A percentile compares a stretch with the other conserved stretches of the same genome.
Conservation (phyloP, 2,329 filamentous ascomycete genomes). For the Fusarium phyllophilum region DNA sequence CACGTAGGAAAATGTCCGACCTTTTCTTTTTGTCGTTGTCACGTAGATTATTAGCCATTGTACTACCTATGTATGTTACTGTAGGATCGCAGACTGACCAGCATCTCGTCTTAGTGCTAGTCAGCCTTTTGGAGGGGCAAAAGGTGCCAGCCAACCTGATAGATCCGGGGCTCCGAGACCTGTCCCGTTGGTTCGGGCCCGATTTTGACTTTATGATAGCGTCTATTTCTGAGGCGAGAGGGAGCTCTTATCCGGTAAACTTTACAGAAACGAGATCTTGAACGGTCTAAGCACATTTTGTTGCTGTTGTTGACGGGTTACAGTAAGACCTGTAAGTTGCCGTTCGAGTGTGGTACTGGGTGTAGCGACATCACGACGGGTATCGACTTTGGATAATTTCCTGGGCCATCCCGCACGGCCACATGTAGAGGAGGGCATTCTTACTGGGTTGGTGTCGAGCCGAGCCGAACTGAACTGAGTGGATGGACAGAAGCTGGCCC, state of each 20-base stretch:
- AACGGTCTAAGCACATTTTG: neutral
- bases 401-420: constrained; percentile 9
- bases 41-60: neutral
- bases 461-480: neutral
- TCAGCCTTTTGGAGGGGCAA: neutral
- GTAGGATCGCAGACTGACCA: constrained; percentile 33
- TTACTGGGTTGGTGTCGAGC: neutral
- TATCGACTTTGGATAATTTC: constrained; percentile 15
- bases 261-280: neutral
- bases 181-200: constrained; percentile 5
- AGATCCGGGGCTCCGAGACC: neutral
- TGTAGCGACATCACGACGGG: constrained; percentile 13
- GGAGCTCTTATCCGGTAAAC: neutral
- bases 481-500: constrained; percentile 4
- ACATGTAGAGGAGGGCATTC: neutral
- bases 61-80: neutral
- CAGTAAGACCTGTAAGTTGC: constrained; percentile 3
- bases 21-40: constrained; percentile 6
- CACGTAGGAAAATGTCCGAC: constrained; percentile 34
- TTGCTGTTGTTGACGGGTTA: neutral
- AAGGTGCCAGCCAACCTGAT: neutral
- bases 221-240: neutral
- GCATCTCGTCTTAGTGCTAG: neutral
- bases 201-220: constrained; percentile 22
- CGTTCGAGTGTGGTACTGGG: constrained; percentile 10